A percentile compares a stretch with the other conserved stretches of the same genome.
Conservation (phyloP, 129 eudicot species). For the Artemisia tridentata region DNA sequence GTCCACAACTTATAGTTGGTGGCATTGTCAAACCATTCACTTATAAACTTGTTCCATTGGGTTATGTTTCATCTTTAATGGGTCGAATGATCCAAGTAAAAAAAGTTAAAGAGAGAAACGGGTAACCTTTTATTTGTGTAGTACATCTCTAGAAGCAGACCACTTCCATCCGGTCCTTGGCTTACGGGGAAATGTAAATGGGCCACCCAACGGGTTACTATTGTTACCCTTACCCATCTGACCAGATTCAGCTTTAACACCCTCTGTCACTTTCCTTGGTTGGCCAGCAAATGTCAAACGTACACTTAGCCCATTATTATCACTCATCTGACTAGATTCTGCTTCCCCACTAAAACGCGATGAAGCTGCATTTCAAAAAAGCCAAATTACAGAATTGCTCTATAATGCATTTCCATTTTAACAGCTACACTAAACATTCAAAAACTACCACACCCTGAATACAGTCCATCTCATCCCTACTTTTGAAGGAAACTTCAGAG, state of each 20-base stretch:
- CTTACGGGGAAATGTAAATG: slow-evolving; percentile 44
- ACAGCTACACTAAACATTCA: background rate
- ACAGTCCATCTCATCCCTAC: background rate
- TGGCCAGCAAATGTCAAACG: slow-evolving; percentile 45
- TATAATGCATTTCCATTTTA: background rate
- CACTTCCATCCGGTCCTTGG: slow-evolving; percentile 36
- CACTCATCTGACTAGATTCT: slow-evolving; percentile 24
- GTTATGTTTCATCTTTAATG: background rate
- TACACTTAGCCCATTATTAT: slow-evolving; percentile 23
- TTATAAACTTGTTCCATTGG: background rate
- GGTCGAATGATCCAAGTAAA: background rate
- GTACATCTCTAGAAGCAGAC: slow-evolving; percentile 18
- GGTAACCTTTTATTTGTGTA: slow-evolving; percentile 25
- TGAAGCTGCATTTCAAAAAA: slow-evolving; percentile 24
- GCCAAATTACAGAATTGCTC: background rate
- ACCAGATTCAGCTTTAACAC: slow-evolving; percentile 15
- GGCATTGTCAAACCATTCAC: no score
- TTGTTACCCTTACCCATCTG: slow-evolving; percentile 6
- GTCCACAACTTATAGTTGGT: background rate
- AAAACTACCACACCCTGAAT: background rate
- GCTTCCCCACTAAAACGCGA: slow-evolving; percentile 23
- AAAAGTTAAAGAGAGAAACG: no score
- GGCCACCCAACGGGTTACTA: slow-evolving; percentile 11
- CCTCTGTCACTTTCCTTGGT: slow-evolving; percentile 27
- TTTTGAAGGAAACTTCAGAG: background rate